Conservation (phyloP, 768 basidiomycete species). For the Cystobasidium tubakii region DNA sequence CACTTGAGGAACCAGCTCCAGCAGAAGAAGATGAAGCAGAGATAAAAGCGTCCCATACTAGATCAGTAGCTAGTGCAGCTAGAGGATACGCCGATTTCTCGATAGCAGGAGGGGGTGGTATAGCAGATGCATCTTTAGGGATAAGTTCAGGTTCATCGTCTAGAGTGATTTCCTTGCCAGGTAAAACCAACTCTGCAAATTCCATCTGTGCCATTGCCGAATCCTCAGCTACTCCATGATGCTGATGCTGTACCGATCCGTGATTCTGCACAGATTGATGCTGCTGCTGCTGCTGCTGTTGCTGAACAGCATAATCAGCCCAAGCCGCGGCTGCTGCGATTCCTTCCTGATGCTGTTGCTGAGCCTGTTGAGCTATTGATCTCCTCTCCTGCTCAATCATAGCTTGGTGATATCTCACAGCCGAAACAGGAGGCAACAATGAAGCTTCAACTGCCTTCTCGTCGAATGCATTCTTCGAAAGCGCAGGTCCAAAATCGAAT, state of each 20-base stretch:
- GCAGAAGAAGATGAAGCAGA: conserved; percentile 1
- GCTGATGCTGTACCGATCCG: background rate
- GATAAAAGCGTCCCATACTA: conserved; percentile 34
- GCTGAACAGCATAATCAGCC: conserved; percentile 2
- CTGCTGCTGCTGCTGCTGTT: background rate
- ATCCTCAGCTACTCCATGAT: background rate
- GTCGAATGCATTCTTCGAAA: background rate
- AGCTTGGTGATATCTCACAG: background rate
- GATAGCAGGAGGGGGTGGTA: conserved; percentile 26
- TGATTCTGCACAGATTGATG: background rate
- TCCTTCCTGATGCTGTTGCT: background rate
- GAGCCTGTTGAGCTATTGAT: background rate
- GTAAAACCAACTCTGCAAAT: background rate
- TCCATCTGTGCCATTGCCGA: background rate
- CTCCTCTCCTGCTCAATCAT: background rate
- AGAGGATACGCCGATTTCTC: conserved; percentile 31
- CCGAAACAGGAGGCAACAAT: background rate
- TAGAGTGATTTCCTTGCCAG: background rate
- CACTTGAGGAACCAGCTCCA: background rate
- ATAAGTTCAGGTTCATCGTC: conserved; percentile 22
- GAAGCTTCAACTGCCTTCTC: background rate
- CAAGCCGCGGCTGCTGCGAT: background rate
- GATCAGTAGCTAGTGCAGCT: conserved; percentile 31
- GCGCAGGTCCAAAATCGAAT: background rate
- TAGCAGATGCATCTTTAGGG: conserved; percentile 19